Base-by-base conservation (phyloP, 1,284 basidiomycete genomes). In the Ganoderma multipileum region DNA sequence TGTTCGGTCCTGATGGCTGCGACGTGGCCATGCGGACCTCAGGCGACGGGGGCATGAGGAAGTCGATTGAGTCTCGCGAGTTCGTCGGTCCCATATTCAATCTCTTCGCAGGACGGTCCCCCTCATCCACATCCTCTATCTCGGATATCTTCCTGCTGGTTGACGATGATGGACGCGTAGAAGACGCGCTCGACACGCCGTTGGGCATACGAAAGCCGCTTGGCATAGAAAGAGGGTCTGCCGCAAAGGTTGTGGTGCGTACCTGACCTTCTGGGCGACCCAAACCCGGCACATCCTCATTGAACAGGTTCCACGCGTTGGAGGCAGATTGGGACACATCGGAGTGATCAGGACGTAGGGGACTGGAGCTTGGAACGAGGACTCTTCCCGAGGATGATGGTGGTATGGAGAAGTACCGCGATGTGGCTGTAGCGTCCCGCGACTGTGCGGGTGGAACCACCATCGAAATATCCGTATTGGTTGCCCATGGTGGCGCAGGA, bases 361-460 rank as follows among this genome's bases (percentile, higher is more conserved):
- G 91, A 74, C 91, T 93, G 65, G 93, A 94, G 79, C 85, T 91
- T 41, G 92, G 92, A 36, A 92, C 91, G 64, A 94, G 87, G 63
- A 94, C 80, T 64, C 81, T 87, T 76, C 86, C 87, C 52, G 82
- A 75, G 38, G 83, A 78, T 3, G 78, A 76, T 44, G 82, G 79
- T 59, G 82, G 71, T 30, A 80, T 72, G 61, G 77, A 66, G 65
- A 85, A 85, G 79, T 79, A 86, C 71, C 82, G 83, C 62, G 83
- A 82, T 77, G 82, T 74, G 38, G 81, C 73, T 18, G 86, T 87
- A 63, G 83, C 86, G 79, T 89, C 87, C 71, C 88, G 83, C 70
- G 88, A 89, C 80, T 89, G 87, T 55, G 80, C 59, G 9, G 89
- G 88, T 66, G 84, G 77, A 38, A 62, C 70, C 52, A 59, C 69